phyloP scores from a whole-genome alignment of 345 rosid species.

The Murraya paniculata region DNA sequence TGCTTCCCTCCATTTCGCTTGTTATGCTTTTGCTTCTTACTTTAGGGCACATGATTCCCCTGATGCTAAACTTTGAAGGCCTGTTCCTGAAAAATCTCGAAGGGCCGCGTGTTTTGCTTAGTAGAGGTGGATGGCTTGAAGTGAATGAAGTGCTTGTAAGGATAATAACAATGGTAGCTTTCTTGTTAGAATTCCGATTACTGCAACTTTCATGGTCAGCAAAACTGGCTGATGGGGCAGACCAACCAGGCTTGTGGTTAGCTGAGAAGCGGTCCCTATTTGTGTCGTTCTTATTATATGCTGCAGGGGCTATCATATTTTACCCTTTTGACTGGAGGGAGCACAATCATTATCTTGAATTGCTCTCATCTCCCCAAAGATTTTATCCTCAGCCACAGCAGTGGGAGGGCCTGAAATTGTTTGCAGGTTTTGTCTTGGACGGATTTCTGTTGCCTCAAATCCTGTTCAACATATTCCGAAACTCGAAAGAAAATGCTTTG shows the following conservation, averaged over 20 bases:
- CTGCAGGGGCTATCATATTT: conserved; percentile 35
- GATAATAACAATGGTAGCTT: conserved; percentile 44
- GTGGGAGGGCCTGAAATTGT: conserved; percentile 32
- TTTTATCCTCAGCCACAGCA: background rate
- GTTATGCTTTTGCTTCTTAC: conserved; percentile 49
- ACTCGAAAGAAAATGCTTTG: conserved; percentile 34
- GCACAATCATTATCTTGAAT: background rate
- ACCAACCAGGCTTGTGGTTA: conserved; percentile 25
- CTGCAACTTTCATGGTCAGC: conserved; percentile 45
- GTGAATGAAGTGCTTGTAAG: conserved; percentile 42
- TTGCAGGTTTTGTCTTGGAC: conserved; percentile 43
- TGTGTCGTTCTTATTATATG: conserved; percentile 30
- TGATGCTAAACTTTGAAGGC: conserved; percentile 41
- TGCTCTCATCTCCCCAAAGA: background rate
- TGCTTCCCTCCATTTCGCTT: conserved; percentile 41
- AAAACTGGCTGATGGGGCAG: conserved; percentile 21
- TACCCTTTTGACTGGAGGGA: conserved; percentile 21
- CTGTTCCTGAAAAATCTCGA: conserved; percentile 20
- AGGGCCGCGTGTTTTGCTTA: conserved; percentile 16
- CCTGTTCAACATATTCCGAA: conserved; percentile 37
- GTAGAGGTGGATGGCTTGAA: conserved; percentile 37
- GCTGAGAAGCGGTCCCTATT: conserved; percentile 39
- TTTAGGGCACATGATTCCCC: conserved; percentile 41
- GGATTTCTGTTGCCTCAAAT: conserved; percentile 52
- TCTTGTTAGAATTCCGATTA: conserved; percentile 40